A percentile compares a stretch with the other conserved stretches of the same genome.
Evolutionary conservation across 495 filamentous ascomycete genomes (phyloP).

Genomic region (Hypoxylon crocopeplum): DNA sequence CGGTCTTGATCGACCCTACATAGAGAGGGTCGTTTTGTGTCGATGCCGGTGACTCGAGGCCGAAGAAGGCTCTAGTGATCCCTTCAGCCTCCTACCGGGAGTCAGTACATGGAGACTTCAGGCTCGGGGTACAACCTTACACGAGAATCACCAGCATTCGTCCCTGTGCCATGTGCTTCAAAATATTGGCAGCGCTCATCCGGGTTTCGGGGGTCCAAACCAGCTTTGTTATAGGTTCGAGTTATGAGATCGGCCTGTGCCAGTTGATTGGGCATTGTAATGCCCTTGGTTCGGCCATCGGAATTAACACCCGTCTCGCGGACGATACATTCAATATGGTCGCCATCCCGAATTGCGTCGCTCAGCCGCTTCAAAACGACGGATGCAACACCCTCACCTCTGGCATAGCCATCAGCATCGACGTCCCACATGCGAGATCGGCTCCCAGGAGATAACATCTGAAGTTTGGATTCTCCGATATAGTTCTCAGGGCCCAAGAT

Average conservation of each 20-base stretch:
- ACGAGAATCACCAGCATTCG: constrained; percentile 50
- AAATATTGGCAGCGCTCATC: constrained; percentile 52
- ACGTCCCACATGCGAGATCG: constrained; percentile 54
- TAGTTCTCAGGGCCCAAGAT: constrained; percentile 45
- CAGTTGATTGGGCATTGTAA: constrained; percentile 56
- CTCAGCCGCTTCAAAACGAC: constrained; percentile 58
- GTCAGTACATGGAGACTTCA: too few species aligned
- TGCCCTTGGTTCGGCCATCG: constrained; percentile 53
- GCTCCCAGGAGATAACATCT: constrained; percentile 41
- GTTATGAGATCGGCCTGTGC: constrained; percentile 62
- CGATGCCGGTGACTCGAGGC: constrained; percentile 10
- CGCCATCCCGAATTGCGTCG: constrained; percentile 49
- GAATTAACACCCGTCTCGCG: constrained; percentile 56
- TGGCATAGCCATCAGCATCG: constrained; percentile 66
- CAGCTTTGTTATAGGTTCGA: constrained; percentile 53
- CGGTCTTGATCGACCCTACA: constrained; percentile 60
- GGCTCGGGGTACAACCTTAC: constrained; percentile 54
- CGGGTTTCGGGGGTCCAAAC: constrained; percentile 48
- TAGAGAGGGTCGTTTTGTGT: constrained; percentile 28
- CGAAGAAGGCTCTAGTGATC: constrained; percentile 45
- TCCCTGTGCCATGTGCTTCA: constrained; percentile 64
- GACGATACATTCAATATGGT: constrained; percentile 61
- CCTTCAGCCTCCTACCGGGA: constrained; percentile 60
- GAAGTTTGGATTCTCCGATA: constrained; percentile 26
- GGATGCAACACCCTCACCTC: constrained; percentile 63